A percentile compares a stretch with the other conserved stretches of the same genome.
phyloP scores from a whole-genome alignment of 2,329 filamentous ascomycete genomes.

The Epichloe gansuensis region DNA sequence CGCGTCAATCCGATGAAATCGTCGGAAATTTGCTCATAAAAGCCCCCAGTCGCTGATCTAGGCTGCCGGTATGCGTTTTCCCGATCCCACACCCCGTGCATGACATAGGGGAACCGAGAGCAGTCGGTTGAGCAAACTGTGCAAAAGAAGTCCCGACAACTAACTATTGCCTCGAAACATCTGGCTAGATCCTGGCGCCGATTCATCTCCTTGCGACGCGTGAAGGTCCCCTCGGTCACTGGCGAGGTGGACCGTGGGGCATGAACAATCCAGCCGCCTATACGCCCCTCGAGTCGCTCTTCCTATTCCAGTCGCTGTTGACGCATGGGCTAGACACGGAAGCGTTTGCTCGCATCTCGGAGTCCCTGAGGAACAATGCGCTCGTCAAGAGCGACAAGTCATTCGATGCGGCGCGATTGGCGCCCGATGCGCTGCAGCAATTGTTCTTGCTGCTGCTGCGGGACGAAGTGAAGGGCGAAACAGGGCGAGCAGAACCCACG shows the following conservation, averaged over 20 bases:
- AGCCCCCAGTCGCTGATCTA: conserved; percentile 18
- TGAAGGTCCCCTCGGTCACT: conserved; percentile 42
- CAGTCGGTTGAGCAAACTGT: neutral
- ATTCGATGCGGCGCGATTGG: conserved; percentile 65
- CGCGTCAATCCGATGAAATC: conserved; percentile 18
- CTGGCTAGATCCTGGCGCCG: conserved; percentile 38
- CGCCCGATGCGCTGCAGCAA: conserved; percentile 64
- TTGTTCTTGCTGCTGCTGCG: conserved; percentile 66
- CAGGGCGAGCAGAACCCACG: conserved; percentile 18
- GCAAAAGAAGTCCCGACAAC: neutral
- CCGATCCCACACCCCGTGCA: conserved; percentile 9
- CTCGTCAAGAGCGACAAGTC: conserved; percentile 57
- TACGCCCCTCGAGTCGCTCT: conserved; percentile 74
- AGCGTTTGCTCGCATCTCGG: conserved; percentile 61
- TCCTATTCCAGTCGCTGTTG: conserved; percentile 71
- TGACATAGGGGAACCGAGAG: conserved; percentile 13
- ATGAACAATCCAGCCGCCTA: conserved; percentile 52
- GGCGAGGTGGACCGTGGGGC: conserved; percentile 42
- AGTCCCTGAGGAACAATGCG: conserved; percentile 60
- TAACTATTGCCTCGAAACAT: neutral
- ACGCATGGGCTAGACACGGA: conserved; percentile 51
- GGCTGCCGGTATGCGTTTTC: conserved; percentile 20
- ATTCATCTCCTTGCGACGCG: conserved; percentile 40
- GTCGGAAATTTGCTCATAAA: conserved; percentile 13
- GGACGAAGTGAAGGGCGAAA: conserved; percentile 53